Evolutionary conservation across 2,329 filamentous ascomycete species (phyloP).

Genomic region (Verticillium dahliae): DNA sequence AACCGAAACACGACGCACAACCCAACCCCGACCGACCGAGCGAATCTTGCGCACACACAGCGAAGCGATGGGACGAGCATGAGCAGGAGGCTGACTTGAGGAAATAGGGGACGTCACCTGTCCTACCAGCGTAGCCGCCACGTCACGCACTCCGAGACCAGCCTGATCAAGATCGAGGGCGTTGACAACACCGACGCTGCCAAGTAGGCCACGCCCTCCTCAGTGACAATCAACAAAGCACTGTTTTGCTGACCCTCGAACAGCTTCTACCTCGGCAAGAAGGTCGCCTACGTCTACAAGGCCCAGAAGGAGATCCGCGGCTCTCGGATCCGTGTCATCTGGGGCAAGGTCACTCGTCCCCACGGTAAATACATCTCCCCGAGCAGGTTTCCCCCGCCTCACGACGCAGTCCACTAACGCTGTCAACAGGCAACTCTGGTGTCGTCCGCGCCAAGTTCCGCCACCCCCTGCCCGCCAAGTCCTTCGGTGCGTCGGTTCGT

Average conservation of each 20-base stretch:
- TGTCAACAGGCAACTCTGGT: conserved; percentile 76
- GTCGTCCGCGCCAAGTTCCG: conserved; percentile 97
- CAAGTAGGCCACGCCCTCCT: conserved; percentile 51
- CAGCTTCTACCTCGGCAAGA: conserved; percentile 97
- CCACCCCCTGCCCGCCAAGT: conserved; percentile 91
- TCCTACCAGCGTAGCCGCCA: conserved; percentile 95
- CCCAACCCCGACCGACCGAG: background rate
- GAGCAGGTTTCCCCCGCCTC: background rate
- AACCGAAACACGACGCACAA: background rate
- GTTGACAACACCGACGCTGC: conserved; percentile 86
- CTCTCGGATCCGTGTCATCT: conserved; percentile 98
- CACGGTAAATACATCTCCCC: conserved; percentile 60
- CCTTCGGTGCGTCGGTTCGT: conserved; percentile 92
- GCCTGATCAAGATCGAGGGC: conserved; percentile 98
- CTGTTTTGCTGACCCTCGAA: conserved; percentile 15
- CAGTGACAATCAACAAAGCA: background rate
- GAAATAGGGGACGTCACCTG: conserved; percentile 85
- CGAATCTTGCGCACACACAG: background rate
- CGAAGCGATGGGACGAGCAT: conserved; percentile 11
- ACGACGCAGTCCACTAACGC: conserved; percentile 4
- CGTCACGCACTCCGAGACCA: conserved; percentile 82
- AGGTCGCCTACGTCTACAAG: conserved; percentile 97
- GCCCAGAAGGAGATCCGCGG: conserved; percentile 90
- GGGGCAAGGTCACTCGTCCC: conserved; percentile 94
- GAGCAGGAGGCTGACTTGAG: conserved; percentile 12